Conservation (phyloP, 2,329 filamentous ascomycete genomes). For the Penicillium griseofulvum region DNA sequence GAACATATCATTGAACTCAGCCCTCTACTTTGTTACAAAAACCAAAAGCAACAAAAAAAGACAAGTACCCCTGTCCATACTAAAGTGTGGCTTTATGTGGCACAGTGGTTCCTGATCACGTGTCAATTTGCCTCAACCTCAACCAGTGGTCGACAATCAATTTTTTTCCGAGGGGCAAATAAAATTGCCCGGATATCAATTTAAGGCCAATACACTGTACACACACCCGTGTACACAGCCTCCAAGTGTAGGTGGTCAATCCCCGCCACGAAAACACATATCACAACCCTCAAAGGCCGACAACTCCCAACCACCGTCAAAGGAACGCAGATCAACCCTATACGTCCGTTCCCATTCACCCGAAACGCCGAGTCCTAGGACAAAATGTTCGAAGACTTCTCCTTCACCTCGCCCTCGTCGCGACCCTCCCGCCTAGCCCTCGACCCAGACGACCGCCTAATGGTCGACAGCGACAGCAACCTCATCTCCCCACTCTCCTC, state of each 20-base stretch:
- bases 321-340: not conserved
- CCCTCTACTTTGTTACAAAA: not conserved
- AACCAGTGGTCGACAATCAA: slow-evolving; percentile 6
- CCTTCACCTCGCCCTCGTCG: slow-evolving; percentile 5
- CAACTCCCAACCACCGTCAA: not conserved
- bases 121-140: slow-evolving; percentile 6
- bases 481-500: slow-evolving; percentile 42
- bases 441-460: slow-evolving; percentile 3
- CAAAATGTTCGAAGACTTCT: slow-evolving; percentile 10
- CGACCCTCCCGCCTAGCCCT: slow-evolving; percentile 3
- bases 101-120: slow-evolving; percentile 7
- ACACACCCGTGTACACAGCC: not conserved
- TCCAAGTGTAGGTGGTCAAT: not conserved
- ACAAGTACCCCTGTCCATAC: not conserved
- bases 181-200: not conserved
- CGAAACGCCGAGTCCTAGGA: not conserved
- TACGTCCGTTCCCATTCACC: not conserved
- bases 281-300: not conserved
- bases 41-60: not conserved
- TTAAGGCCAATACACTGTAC: not conserved
- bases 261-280: not conserved
- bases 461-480: slow-evolving; percentile 6
- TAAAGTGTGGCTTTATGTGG: not conserved
- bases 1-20: not conserved
- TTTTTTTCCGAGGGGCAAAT: slow-evolving; percentile 11